Percentiles rank a stretch among this genome's conserved stretches.
These are phyloP conservation scores for Casuarina equisetifolia DNA, from an alignment of 306 rosid genomes.

Conservation along the genomic window DNA sequence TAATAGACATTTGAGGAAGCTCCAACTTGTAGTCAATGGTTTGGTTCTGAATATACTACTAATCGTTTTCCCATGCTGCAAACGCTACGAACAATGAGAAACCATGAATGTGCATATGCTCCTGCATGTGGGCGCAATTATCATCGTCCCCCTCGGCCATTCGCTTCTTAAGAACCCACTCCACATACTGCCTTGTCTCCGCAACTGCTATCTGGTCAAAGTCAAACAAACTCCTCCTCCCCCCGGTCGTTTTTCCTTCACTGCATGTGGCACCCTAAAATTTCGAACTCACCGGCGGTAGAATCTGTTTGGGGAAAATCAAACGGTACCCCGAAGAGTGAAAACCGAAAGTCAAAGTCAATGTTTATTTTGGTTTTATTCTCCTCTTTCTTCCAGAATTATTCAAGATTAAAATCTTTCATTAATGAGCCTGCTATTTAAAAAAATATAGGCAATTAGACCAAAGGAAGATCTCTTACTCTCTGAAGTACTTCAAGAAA, in stretches of 20 bases:
- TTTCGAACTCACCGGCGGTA: not conserved
- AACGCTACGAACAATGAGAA: constrained; percentile 24
- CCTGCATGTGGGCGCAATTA: constrained; percentile 28
- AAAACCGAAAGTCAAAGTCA: too few relatives aligned
- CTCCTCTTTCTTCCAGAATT: too few relatives aligned
- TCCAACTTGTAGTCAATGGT: not conserved
- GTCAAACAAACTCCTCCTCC: not conserved
- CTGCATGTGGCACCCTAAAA: constrained; percentile 16
- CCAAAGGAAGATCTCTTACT: constrained; percentile 11
- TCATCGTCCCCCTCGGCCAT: not conserved
- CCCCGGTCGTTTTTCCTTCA: not conserved
- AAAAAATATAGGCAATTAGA: not conserved
- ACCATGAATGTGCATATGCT: constrained; percentile 7
- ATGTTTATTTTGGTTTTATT: too few relatives aligned
- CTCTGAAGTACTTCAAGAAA: not conserved
- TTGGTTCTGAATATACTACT: not conserved
- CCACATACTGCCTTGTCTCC: not conserved
- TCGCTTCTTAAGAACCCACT: not conserved
- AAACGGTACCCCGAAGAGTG: too few relatives aligned
- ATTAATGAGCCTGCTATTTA: too few relatives aligned
- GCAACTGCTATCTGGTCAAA: constrained; percentile 6
- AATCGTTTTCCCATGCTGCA: constrained; percentile 4
- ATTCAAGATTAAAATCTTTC: too few relatives aligned
- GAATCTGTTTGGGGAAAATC: too few relatives aligned
- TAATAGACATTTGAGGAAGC: not conserved